Percentiles rank a stretch among this genome's conserved stretches.
Evolutionary conservation across 805 yeast species (phyloP).

Genomic region (Kazachstania africana): DNA sequence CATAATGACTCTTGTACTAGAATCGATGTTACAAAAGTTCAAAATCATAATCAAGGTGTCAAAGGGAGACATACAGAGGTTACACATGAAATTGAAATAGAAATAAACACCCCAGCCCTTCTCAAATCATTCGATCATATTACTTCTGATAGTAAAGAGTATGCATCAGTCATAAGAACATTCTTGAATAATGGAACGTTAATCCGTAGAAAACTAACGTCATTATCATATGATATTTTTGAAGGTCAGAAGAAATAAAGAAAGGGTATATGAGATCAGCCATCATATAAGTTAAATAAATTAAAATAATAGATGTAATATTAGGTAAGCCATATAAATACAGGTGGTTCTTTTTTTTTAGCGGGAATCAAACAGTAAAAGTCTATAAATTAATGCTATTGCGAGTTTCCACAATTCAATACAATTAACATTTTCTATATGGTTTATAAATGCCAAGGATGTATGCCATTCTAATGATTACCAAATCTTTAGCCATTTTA

Average conservation of each 20-base stretch:
- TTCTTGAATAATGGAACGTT: constrained; percentile 50
- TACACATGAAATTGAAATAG: constrained; percentile 39
- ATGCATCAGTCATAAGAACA: constrained; percentile 46
- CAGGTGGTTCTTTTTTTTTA: too few relatives aligned
- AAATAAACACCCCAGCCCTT: constrained; percentile 35
- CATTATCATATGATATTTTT: constrained; percentile 25
- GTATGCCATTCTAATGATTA: constrained; percentile 83
- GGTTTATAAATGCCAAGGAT: constrained; percentile 66
- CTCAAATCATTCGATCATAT: constrained; percentile 31
- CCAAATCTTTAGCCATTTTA: constrained; percentile 87
- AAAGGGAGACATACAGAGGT: constrained; percentile 17
- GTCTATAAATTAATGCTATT: too few relatives aligned
- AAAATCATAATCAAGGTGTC: constrained; percentile 16
- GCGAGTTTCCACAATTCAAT: neutral
- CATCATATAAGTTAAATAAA: neutral
- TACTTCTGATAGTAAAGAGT: constrained; percentile 37
- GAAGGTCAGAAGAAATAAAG: constrained; percentile 25
- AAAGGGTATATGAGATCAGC: neutral
- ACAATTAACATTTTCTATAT: constrained; percentile 3
- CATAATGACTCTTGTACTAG: constrained; percentile 64
- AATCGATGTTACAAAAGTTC: constrained; percentile 60
- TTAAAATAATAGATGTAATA: too few relatives aligned
- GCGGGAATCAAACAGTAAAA: too few relatives aligned
- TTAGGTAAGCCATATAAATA: too few relatives aligned
- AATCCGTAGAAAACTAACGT: constrained; percentile 26